These are phyloP conservation scores for Teunomyces cretensis DNA, from an alignment of 805 yeast species.

Conservation along the genomic window DNA sequence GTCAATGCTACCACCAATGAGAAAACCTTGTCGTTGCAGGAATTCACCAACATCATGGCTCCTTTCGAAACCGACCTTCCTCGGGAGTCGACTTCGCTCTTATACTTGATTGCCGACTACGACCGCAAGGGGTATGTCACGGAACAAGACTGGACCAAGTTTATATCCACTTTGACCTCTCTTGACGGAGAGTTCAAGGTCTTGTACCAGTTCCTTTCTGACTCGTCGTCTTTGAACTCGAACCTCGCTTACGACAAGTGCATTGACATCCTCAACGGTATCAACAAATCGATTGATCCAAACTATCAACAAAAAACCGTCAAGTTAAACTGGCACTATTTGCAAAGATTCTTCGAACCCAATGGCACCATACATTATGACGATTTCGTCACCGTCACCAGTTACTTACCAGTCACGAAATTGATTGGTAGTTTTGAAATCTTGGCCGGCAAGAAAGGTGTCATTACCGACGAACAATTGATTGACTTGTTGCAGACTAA, in stretches of 20 bases:
- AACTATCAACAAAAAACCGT: conserved; percentile 38
- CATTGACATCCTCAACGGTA: conserved; percentile 30
- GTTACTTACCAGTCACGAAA: conserved; percentile 46
- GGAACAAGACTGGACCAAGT: conserved; percentile 69
- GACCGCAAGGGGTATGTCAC: conserved; percentile 65
- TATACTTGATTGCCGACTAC: conserved; percentile 80
- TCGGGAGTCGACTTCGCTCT: conserved; percentile 44
- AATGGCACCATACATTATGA: conserved; percentile 35
- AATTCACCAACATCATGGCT: conserved; percentile 37
- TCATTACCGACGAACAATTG: conserved; percentile 31
- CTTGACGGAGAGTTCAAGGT: conserved; percentile 46
- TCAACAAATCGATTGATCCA: conserved; percentile 43
- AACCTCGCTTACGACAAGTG: conserved; percentile 35
- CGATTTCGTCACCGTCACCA: conserved; percentile 41
- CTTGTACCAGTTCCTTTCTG: conserved; percentile 49
- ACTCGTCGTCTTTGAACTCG: conserved; percentile 2
- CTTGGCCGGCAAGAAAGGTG: conserved; percentile 30
- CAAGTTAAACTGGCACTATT: conserved; percentile 45
- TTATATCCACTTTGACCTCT: conserved; percentile 52
- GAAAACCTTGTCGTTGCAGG: conserved; percentile 31
- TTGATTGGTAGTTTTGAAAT: conserved; percentile 44
- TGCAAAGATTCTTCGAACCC: conserved; percentile 41
- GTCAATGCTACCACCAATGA: conserved; percentile 16
- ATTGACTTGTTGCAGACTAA: conserved; percentile 33
- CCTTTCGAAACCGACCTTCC: conserved; percentile 44